Evolutionary conservation across 2,329 filamentous ascomycete species (phyloP).

Genomic region (Botrytis sinoallii): DNA sequence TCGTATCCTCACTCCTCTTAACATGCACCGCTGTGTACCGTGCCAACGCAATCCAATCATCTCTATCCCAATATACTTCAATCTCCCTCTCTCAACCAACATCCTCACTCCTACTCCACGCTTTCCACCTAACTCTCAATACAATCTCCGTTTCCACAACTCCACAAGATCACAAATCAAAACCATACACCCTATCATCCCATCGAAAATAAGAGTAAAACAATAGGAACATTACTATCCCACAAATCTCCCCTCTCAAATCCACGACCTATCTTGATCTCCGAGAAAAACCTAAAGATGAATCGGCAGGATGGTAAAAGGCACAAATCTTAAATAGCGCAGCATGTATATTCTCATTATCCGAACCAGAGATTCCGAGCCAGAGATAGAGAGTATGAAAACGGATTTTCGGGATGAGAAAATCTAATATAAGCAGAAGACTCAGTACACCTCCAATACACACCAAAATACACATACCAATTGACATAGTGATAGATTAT

Average conservation of each 20-base stretch:
- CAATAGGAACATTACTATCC: neutral
- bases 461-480: neutral
- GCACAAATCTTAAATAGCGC: neutral
- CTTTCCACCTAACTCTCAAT: neutral
- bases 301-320: no score
- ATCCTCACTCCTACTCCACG: neutral
- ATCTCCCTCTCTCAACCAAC: no score
- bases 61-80: no score
- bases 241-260: neutral
- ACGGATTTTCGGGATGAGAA: no score
- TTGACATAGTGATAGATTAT: neutral
- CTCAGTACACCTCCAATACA: neutral
- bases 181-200: no score
- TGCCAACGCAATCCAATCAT: no score
- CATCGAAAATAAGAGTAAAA: neutral
- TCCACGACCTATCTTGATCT: no score
- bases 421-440: neutral
- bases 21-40: no score
- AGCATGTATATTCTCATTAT: neutral
- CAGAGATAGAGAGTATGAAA: neutral
- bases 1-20: no score
- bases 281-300: no score
- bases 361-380: neutral
- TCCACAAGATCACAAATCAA: neutral
- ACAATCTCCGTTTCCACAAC: fast-evolving